These are phyloP conservation scores for Pythium graminicola DNA, from an alignment of 352 stramenopile species.

Conservation along the genomic window DNA sequence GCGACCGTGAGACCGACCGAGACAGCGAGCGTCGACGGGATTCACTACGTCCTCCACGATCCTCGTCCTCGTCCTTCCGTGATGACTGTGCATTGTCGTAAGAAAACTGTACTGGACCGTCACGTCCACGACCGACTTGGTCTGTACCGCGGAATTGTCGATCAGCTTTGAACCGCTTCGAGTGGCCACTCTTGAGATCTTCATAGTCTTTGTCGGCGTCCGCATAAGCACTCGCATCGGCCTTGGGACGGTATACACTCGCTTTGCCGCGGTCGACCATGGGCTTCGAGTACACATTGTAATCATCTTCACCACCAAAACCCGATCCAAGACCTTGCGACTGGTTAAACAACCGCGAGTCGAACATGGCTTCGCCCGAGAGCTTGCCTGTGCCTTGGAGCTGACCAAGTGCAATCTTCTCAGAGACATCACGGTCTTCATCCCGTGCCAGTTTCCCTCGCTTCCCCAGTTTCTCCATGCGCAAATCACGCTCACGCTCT, in stretches of 20 bases:
- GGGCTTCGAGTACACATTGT: slow-evolving; percentile 97
- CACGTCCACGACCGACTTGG: slow-evolving; percentile 42
- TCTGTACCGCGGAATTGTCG: slow-evolving; percentile 85
- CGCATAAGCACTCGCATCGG: slow-evolving; percentile 72
- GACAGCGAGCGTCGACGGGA: slow-evolving; percentile 25
- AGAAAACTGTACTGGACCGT: slow-evolving; percentile 85
- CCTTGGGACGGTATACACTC: slow-evolving; percentile 87
- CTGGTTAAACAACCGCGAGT: slow-evolving; percentile 98
- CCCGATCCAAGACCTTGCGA: slow-evolving; percentile 92
- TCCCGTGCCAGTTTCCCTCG: slow-evolving; percentile 91
- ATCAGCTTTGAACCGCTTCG: slow-evolving; percentile 86
- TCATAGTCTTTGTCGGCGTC: slow-evolving; percentile 88
- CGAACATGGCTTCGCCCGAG: slow-evolving; percentile 89
- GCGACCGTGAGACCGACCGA: slow-evolving; percentile 18
- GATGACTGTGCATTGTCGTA: slow-evolving; percentile 40
- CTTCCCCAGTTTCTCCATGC: slow-evolving; percentile 92
- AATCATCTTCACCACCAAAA: slow-evolving; percentile 97
- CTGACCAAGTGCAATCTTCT: slow-evolving; percentile 98
- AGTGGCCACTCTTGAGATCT: slow-evolving; percentile 78
- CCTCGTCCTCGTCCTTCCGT: slow-evolving; percentile 25
- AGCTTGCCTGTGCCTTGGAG: slow-evolving; percentile 84
- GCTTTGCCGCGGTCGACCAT: slow-evolving; percentile 91
- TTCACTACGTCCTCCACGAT: slow-evolving; percentile 4
- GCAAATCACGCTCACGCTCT: slow-evolving; percentile 92
- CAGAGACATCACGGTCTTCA: slow-evolving; percentile 94